Conservation (phyloP, 2,329 filamentous ascomycete species). For the Fusarium cyanostomum region DNA sequence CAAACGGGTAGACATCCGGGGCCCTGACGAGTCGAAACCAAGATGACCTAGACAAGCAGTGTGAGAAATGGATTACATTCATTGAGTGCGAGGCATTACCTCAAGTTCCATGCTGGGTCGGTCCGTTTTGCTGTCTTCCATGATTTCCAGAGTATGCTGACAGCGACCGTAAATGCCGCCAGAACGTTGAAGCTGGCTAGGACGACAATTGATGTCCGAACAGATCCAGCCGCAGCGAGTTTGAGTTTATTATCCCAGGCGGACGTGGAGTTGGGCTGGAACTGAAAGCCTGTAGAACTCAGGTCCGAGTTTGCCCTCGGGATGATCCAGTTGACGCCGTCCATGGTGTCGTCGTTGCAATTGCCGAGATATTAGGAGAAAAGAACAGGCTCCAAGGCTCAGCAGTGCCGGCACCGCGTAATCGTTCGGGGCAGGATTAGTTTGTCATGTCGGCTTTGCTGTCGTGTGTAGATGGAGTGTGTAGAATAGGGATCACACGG, state of each 20-base stretch:
- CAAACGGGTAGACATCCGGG: constrained; percentile 63
- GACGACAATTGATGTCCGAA: constrained; percentile 69
- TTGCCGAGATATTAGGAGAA: constrained; percentile 6
- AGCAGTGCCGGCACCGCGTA: constrained; percentile 43
- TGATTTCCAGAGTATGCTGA: constrained; percentile 66
- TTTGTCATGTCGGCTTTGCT: constrained; percentile 33
- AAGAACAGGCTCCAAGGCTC: constrained; percentile 34
- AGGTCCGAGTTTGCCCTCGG: constrained; percentile 15
- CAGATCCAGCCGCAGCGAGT: constrained; percentile 64
- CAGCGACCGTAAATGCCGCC: constrained; percentile 64
- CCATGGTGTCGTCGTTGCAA: constrained; percentile 15
- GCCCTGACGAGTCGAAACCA: constrained; percentile 57
- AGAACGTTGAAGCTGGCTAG: constrained; percentile 69
- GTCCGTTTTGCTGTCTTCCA: constrained; percentile 58
- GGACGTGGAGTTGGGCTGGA: constrained; percentile 54
- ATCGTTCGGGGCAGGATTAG: constrained; percentile 19
- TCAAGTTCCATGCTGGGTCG: constrained; percentile 53
- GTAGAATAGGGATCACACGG: neutral
- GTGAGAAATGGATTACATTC: constrained; percentile 14
- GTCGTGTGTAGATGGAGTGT: neutral
- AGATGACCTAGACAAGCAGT: constrained; percentile 44
- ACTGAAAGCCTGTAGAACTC: constrained; percentile 43
- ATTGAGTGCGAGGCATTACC: constrained; percentile 44
- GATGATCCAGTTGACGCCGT: constrained; percentile 16
- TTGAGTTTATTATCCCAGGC: constrained; percentile 61